phyloP scores from a whole-genome alignment of 1,284 basidiomycete genomes.

The Ganoderma sinense region DNA sequence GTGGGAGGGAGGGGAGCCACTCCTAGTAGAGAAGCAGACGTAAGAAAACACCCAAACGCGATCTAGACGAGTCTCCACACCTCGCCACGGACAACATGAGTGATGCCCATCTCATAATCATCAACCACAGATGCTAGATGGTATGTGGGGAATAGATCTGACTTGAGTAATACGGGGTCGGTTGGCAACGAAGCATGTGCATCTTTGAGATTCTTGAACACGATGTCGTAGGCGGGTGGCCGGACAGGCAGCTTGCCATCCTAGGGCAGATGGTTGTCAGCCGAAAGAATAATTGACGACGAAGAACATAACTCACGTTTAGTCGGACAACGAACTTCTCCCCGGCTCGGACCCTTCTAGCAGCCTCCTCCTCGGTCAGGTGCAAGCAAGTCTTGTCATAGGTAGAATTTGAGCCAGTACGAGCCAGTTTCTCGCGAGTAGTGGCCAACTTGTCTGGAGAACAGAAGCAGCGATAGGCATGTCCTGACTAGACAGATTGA shows the following conservation, averaged over 20 bases:
- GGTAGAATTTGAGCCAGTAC: constrained; percentile 75
- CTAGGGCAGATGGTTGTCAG: constrained; percentile 44
- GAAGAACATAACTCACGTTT: constrained; percentile 63
- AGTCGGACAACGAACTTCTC: constrained; percentile 87
- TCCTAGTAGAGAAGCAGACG: constrained; percentile 61
- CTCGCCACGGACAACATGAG: constrained; percentile 95
- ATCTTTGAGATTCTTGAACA: constrained; percentile 81
- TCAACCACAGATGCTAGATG: constrained; percentile 97
- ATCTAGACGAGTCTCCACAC: constrained; percentile 44
- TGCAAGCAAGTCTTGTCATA: constrained; percentile 91
- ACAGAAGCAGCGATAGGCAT: constrained; percentile 97
- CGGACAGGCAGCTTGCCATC: constrained; percentile 60
- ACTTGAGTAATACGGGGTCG: constrained; percentile 93
- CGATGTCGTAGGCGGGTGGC: constrained; percentile 64
- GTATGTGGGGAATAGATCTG: constrained; percentile 94
- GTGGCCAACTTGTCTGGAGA: constrained; percentile 70
- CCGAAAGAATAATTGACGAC: background rate
- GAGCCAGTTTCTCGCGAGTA: constrained; percentile 73
- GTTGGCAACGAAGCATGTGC: constrained; percentile 81
- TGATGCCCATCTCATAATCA: constrained; percentile 95
- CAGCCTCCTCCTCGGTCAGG: constrained; percentile 86
- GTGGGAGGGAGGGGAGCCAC: constrained; percentile 95
- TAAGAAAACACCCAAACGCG: background rate
- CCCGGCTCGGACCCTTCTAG: constrained; percentile 74
- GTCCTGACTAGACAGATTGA: constrained; percentile 64